phyloP scores from a whole-genome alignment of 805 yeast genomes.

The Pichia occidentalis region DNA sequence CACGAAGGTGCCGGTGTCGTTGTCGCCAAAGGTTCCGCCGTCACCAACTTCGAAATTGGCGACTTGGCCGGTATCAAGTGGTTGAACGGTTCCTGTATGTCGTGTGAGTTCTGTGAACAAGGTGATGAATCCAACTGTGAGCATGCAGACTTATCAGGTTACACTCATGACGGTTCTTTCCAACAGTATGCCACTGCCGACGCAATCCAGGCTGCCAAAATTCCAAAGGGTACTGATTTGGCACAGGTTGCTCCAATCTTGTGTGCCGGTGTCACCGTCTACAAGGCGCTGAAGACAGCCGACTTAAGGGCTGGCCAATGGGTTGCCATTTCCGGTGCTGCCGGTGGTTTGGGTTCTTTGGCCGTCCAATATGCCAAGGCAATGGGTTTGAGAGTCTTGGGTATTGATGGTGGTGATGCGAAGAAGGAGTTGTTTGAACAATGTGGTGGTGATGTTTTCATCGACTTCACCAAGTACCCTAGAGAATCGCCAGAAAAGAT shows the following conservation, averaged over 20 bases:
- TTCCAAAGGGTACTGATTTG: conserved; percentile 41
- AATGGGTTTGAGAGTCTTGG: conserved; percentile 43
- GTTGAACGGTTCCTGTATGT: conserved; percentile 61
- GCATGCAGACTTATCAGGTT: conserved; percentile 64
- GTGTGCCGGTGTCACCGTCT: conserved; percentile 50
- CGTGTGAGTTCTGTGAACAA: conserved; percentile 57
- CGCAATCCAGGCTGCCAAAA: conserved; percentile 44
- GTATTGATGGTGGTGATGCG: conserved; percentile 44
- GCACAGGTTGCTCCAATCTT: conserved; percentile 43
- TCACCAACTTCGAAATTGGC: conserved; percentile 54
- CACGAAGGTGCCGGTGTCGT: conserved; percentile 73
- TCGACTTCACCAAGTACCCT: conserved; percentile 35
- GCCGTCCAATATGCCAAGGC: conserved; percentile 46
- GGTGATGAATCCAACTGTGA: conserved; percentile 61
- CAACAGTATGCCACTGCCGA: conserved; percentile 51
- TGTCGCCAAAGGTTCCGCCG: conserved; percentile 55
- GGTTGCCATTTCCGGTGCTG: conserved; percentile 48
- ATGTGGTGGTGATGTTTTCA: conserved; percentile 42
- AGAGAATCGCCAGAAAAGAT: conserved; percentile 31
- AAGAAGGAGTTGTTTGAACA: conserved; percentile 35
- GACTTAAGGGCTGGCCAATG: conserved; percentile 41
- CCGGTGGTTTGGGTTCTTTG: conserved; percentile 46
- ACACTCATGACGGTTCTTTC: conserved; percentile 62
- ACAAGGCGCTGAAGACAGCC: conserved; percentile 48
- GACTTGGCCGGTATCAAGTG: conserved; percentile 64